A percentile compares a stretch with the other conserved stretches of the same genome.
These are phyloP conservation scores for Dactylella cylindrospora DNA, from an alignment of 2,329 filamentous ascomycete species.

Conservation along the genomic window DNA sequence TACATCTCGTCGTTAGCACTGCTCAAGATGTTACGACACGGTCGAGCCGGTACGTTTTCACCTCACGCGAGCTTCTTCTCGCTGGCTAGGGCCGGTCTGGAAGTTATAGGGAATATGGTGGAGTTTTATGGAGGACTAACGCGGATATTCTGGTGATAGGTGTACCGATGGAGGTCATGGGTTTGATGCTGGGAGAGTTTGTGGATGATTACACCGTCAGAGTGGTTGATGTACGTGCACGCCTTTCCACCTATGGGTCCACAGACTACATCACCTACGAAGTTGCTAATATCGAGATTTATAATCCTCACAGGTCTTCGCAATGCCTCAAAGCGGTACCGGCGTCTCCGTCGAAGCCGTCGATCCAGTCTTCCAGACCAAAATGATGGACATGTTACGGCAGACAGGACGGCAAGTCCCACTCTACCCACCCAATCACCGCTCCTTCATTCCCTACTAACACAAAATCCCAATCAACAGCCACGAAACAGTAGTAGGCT, in stretches of 20 bases:
- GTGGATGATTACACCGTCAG: slow-evolving; percentile 98
- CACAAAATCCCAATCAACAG: slow-evolving; percentile 55
- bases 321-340: slow-evolving; percentile 98
- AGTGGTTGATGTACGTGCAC: slow-evolving; percentile 71
- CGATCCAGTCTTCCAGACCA: slow-evolving; percentile 97
- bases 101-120: background rate
- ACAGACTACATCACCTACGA: background rate
- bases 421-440: background rate
- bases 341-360: slow-evolving; percentile 98
- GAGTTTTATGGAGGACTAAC: slow-evolving; percentile 1
- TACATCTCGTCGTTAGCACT: slow-evolving; percentile 97
- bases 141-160: slow-evolving; percentile 53
- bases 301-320: slow-evolving; percentile 64
- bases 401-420: slow-evolving; percentile 81
- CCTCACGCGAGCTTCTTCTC: background rate
- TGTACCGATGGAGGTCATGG: slow-evolving; percentile 99
- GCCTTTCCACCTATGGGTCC: background rate
- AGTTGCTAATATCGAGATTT: background rate
- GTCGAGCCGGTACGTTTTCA: slow-evolving; percentile 65
- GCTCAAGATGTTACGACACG: slow-evolving; percentile 97
- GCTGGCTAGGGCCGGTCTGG: background rate
- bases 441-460: background rate
- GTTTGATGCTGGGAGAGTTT: slow-evolving; percentile 96
- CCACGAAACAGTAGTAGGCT: slow-evolving; percentile 94
- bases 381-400: slow-evolving; percentile 99